phyloP scores from a whole-genome alignment of 108 stramenopile genomes.

The Skeletonema tropicum region DNA sequence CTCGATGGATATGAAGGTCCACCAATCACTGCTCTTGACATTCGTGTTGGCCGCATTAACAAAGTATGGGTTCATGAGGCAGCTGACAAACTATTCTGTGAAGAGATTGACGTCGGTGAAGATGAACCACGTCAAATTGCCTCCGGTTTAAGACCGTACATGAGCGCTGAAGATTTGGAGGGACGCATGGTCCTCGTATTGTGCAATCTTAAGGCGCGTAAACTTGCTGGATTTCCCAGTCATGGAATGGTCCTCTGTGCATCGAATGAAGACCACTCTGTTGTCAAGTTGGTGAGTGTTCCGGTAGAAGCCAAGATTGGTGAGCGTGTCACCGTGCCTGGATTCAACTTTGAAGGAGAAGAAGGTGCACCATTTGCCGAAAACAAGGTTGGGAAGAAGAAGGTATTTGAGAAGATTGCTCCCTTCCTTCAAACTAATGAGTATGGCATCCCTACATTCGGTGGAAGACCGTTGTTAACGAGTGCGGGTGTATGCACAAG shows the following conservation, averaged over 20 bases:
- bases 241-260: conserved; percentile 99
- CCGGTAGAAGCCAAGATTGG: conserved; percentile 94
- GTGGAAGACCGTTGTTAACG: conserved; percentile 87
- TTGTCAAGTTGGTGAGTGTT: conserved; percentile 90
- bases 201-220: conserved; percentile 97
- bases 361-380: conserved; percentile 87
- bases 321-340: conserved; percentile 86
- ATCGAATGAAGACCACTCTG: conserved; percentile 87
- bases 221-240: conserved; percentile 92
- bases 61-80: conserved; percentile 96
- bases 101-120: conserved; percentile 98
- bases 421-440: conserved; percentile 88
- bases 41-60: conserved; percentile 88
- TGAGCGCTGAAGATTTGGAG: conserved; percentile 83
- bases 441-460: conserved; percentile 84
- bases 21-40: conserved; percentile 87
- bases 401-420: conserved; percentile 95
- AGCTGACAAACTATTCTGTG: conserved; percentile 97
- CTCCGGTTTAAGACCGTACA: conserved; percentile 92
- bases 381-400: conserved; percentile 97
- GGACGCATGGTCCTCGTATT: conserved; percentile 92
- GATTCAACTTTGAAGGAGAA: conserved; percentile 82
- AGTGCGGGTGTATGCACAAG: conserved; percentile 89
- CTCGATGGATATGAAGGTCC: conserved; percentile 82
- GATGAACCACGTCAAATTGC: conserved; percentile 91